These are phyloP conservation scores for Chlorella sp. DNA, from an alignment of 139 green algal genomes.

Conservation along the genomic window DNA sequence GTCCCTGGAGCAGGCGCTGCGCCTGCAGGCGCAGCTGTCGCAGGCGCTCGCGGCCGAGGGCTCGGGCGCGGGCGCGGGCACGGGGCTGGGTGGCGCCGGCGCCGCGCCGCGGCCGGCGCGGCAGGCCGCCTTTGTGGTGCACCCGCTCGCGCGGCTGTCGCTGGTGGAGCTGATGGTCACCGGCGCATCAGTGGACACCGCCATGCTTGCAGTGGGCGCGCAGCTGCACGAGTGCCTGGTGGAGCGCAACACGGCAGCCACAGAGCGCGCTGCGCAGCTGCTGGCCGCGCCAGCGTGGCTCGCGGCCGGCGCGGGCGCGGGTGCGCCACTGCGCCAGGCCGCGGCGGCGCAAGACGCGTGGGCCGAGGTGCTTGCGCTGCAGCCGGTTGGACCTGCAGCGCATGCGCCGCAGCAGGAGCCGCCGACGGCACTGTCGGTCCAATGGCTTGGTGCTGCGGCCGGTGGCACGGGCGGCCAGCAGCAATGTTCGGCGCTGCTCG, in stretches of 20 bases:
- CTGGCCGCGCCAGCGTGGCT: no score
- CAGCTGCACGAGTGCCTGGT: not conserved
- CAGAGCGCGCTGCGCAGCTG: no score
- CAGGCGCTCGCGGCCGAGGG: not conserved
- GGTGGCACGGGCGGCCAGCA: not conserved
- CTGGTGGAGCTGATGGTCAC: constrained; percentile 22
- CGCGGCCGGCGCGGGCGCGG: no score
- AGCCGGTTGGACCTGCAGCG: no score
- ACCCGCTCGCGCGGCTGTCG: constrained; percentile 9
- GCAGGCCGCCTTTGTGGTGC: not conserved
- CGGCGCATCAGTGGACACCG: not conserved
- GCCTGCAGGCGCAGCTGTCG: constrained; percentile 19
- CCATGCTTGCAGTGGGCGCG: not conserved
- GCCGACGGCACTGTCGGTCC: constrained; percentile 1
- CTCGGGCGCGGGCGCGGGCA: no score
- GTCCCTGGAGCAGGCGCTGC: not conserved
- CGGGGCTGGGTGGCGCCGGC: not conserved
- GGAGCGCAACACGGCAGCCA: not conserved
- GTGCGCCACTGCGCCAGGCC: no score
- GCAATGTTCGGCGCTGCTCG: not conserved
- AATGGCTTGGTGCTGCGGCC: not conserved
- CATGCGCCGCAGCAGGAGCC: not conserved
- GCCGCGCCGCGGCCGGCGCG: not conserved
- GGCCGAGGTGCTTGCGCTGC: no score
- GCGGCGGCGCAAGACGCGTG: no score